Percentiles rank a stretch among this genome's conserved stretches.
phyloP scores from a whole-genome alignment of 306 rosid genomes.

The Notholithocarpus densiflorus region DNA sequence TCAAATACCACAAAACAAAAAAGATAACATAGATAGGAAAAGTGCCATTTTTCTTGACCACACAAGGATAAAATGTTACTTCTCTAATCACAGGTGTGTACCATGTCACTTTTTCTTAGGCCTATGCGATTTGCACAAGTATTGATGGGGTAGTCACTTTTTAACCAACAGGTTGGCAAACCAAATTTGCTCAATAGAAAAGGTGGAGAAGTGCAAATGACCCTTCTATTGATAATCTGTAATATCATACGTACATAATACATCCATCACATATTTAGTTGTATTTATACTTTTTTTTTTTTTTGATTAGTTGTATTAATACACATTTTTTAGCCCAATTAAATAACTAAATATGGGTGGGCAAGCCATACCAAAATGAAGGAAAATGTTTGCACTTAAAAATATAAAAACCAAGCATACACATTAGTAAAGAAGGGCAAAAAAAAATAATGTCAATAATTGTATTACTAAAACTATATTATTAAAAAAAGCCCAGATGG shows the following conservation, averaged over 20 bases:
- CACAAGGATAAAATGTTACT: too few species aligned
- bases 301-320: neutral
- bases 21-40: too few species aligned
- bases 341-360: neutral
- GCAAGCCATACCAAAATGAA: neutral
- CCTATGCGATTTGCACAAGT: too few species aligned
- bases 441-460: neutral
- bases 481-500: neutral
- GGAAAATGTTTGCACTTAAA: neutral
- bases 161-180: too few species aligned
- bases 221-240: too few species aligned
- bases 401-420: neutral
- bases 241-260: neutral
- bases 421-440: neutral
- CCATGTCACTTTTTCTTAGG: too few species aligned
- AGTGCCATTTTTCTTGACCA: too few species aligned
- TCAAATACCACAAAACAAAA: too few species aligned
- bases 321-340: neutral
- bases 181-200: too few species aligned
- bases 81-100: too few species aligned
- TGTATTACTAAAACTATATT: constrained; percentile 11
- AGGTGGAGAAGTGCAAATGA: too few species aligned
- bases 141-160: too few species aligned
- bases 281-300: neutral
- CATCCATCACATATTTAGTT: neutral